Evolutionary conservation across 2,329 filamentous ascomycete species (phyloP).

Genomic region (Penicillium oxalicum): DNA sequence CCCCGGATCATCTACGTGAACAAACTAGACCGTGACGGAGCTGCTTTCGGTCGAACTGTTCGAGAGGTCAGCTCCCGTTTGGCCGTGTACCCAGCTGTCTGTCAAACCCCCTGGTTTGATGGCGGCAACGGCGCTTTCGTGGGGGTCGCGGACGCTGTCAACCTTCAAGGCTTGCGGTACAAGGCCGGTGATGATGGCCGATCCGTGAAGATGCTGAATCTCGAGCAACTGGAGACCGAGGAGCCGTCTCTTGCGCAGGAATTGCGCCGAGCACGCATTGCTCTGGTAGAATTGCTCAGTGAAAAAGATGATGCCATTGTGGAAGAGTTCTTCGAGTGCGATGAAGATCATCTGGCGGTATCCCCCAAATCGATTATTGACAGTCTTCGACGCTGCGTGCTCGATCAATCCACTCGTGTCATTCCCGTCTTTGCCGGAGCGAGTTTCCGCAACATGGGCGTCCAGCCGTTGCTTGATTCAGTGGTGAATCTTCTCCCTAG

Average conservation of each 20-base stretch:
- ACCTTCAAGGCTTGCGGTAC: slow-evolving; percentile 70
- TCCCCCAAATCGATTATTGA: slow-evolving; percentile 60
- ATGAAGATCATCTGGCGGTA: slow-evolving; percentile 66
- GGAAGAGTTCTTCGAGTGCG: slow-evolving; percentile 72
- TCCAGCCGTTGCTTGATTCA: slow-evolving; percentile 84
- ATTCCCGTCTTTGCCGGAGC: slow-evolving; percentile 87
- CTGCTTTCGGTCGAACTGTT: slow-evolving; percentile 75
- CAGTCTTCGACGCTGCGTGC: slow-evolving; percentile 67
- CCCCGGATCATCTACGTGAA: slow-evolving; percentile 78
- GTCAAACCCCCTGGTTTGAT: slow-evolving; percentile 93
- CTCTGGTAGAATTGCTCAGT: slow-evolving; percentile 75
- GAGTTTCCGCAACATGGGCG: slow-evolving; percentile 88
- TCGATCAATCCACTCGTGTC: slow-evolving; percentile 60
- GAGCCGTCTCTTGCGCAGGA: slow-evolving; percentile 55
- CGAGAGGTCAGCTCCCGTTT: slow-evolving; percentile 77
- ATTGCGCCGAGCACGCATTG: slow-evolving; percentile 66
- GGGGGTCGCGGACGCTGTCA: slow-evolving; percentile 78
- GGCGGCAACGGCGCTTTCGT: slow-evolving; percentile 65
- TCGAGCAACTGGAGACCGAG: slow-evolving; percentile 48
- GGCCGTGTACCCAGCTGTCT: slow-evolving; percentile 79
- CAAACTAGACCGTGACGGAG: slow-evolving; percentile 77
- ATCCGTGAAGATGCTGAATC: slow-evolving; percentile 50
- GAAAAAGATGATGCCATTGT: slow-evolving; percentile 84
- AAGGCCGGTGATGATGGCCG: slow-evolving; percentile 61
- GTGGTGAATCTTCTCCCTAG: slow-evolving; percentile 82